phyloP scores from a whole-genome alignment of 1,284 basidiomycete species.

The Ceratobasidium sp. region DNA sequence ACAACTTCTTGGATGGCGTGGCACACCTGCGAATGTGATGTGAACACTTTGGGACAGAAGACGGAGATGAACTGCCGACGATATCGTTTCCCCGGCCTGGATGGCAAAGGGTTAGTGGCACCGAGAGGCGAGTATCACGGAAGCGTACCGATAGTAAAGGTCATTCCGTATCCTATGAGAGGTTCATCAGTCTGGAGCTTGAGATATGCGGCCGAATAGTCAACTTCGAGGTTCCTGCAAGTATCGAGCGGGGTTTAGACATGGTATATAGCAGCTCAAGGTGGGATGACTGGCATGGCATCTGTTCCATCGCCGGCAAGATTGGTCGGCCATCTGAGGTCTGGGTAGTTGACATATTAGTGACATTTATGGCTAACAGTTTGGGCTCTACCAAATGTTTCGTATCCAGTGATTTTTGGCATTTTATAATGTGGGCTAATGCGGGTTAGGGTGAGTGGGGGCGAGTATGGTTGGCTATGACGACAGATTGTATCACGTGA shows the following conservation, averaged over 20 bases:
- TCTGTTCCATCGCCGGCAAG: slow-evolving; percentile 87
- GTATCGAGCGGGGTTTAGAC: not conserved
- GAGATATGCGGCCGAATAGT: slow-evolving; percentile 93
- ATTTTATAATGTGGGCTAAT: slow-evolving; percentile 15
- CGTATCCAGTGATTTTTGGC: slow-evolving; percentile 59
- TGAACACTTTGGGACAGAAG: not conserved
- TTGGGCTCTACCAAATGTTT: slow-evolving; percentile 57
- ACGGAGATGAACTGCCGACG: slow-evolving; percentile 53
- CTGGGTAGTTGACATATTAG: slow-evolving; percentile 51
- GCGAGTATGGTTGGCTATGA: not conserved
- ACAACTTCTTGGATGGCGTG: slow-evolving; percentile 80
- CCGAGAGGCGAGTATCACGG: not conserved
- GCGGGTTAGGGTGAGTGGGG: not conserved
- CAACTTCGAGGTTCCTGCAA: slow-evolving; percentile 87
- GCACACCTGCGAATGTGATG: slow-evolving; percentile 63
- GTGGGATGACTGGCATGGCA: slow-evolving; percentile 67
- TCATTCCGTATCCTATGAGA: slow-evolving; percentile 89
- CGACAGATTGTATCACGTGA: not conserved
- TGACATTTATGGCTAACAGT: not conserved
- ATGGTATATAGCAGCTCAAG: not conserved
- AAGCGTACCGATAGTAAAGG: slow-evolving; percentile 84
- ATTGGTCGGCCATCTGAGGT: slow-evolving; percentile 83
- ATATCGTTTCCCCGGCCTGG: slow-evolving; percentile 83
- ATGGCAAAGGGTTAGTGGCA: not conserved
- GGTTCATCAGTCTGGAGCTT: slow-evolving; percentile 71